Conservation (phyloP, 2,329 filamentous ascomycete genomes). For the Nemania sp. region DNA sequence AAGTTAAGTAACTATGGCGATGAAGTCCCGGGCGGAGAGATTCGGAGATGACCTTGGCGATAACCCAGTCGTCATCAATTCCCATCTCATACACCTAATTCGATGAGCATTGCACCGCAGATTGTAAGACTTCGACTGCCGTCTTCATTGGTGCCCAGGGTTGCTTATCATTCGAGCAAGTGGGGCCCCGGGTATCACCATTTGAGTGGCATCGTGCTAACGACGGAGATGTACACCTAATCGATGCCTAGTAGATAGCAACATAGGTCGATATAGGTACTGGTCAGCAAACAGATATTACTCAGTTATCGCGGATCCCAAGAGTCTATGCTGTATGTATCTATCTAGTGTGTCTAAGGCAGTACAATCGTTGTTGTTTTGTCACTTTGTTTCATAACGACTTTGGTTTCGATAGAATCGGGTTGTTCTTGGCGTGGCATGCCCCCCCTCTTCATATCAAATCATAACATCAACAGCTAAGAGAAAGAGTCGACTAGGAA, state of each 20-base stretch:
- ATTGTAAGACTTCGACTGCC: neutral
- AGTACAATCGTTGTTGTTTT: neutral
- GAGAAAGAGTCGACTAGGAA: no score
- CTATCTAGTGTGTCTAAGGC: no score
- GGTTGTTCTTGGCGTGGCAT: constrained; percentile 6
- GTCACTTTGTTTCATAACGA: neutral
- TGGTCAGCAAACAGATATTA: no score
- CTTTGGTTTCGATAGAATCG: neutral
- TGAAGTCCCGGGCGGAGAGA: neutral
- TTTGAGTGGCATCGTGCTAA: constrained; percentile 4
- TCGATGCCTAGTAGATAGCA: no score
- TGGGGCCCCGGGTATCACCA: constrained; percentile 22
- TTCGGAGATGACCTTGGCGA: neutral
- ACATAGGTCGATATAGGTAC: no score
- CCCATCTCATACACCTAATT: neutral
- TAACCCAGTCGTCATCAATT: constrained; percentile 1
- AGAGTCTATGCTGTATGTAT: no score
- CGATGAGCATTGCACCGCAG: constrained; percentile 9
- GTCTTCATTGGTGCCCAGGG: constrained; percentile 27
- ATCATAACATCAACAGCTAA: no score
- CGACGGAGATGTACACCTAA: neutral
- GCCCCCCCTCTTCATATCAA: neutral
- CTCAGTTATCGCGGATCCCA: no score
- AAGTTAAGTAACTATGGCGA: neutral
- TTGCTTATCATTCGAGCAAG: constrained; percentile 31